Percentiles rank a stretch among this genome's conserved stretches.
phyloP scores from a whole-genome alignment of 176 grass and related monocot species.

The Zea luxurians region DNA sequence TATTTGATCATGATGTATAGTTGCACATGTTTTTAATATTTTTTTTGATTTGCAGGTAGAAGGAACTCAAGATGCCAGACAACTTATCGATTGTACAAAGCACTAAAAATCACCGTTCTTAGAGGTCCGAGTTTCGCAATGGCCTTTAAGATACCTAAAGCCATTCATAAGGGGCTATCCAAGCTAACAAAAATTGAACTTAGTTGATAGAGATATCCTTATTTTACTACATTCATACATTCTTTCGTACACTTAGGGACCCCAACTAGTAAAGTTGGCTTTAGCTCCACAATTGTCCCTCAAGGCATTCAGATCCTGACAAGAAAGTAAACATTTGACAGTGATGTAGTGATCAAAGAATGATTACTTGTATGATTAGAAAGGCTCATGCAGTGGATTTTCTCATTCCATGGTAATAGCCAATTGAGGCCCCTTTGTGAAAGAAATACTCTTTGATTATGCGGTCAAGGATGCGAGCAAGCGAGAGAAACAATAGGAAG shows the following conservation, averaged over 20 bases:
- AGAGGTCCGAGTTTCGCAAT: constrained; percentile 79
- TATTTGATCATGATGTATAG: too few relatives aligned
- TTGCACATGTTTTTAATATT: too few relatives aligned
- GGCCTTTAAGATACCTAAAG: constrained; percentile 77
- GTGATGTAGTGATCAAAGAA: constrained; percentile 1
- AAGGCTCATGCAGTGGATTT: constrained; percentile 37
- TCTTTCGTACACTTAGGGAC: constrained; percentile 95
- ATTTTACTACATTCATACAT: constrained; percentile 77
- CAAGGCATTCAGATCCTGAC: constrained; percentile 83
- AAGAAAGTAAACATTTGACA: constrained; percentile 17
- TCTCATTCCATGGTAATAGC: constrained; percentile 92
- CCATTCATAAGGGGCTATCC: constrained; percentile 32
- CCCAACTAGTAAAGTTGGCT: constrained; percentile 88
- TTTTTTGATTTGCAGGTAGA: constrained; percentile 27
- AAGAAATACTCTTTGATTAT: constrained; percentile 97
- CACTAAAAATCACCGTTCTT: constrained; percentile 93
- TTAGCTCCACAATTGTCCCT: constrained; percentile 92
- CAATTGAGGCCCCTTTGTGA: constrained; percentile 92
- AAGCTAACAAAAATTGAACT: constrained; percentile 10
- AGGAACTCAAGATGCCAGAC: constrained; percentile 36
- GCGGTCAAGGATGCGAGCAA: constrained; percentile 95
- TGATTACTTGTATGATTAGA: constrained; percentile 1
- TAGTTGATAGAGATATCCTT: constrained; percentile 21
- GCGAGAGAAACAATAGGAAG: constrained; percentile 94
- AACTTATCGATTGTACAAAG: constrained; percentile 85